These are phyloP conservation scores for Ambrosia trifida DNA, from an alignment of 129 eudicot genomes.

Conservation along the genomic window DNA sequence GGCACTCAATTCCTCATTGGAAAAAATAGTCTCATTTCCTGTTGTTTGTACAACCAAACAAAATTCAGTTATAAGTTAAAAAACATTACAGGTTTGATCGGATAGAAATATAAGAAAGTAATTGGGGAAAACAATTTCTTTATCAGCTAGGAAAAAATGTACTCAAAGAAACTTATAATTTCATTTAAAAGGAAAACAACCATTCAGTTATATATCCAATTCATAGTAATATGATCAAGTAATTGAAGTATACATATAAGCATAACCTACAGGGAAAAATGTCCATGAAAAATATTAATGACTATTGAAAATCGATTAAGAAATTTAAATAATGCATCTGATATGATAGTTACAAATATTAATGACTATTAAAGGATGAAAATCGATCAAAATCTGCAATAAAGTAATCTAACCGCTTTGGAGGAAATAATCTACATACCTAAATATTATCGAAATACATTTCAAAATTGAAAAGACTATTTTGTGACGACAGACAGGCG, in stretches of 20 bases:
- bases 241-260: no score
- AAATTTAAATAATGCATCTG: no score
- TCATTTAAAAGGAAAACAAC: not conserved
- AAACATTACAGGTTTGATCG: not conserved
- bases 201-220: not conserved
- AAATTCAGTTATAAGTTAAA: not conserved
- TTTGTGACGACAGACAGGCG: not conserved
- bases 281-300: no score
- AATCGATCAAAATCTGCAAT: no score
- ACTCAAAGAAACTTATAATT: not conserved
- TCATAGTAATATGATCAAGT: no score
- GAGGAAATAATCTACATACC: not conserved
- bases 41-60: not conserved
- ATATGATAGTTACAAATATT: no score
- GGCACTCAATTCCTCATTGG: constrained; percentile 1
- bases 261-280: no score
- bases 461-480: not conserved
- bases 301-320: no score
- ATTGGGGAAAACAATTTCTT: not conserved
- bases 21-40: constrained; percentile 1
- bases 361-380: no score
- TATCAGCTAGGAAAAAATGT: not conserved
- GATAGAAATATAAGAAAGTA: no score
- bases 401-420: no score
- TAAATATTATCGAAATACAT: not conserved